A percentile compares a stretch with the other conserved stretches of the same genome.
Evolutionary conservation across 352 stramenopile species (phyloP).

Genomic region (Phytophthora meadii): DNA sequence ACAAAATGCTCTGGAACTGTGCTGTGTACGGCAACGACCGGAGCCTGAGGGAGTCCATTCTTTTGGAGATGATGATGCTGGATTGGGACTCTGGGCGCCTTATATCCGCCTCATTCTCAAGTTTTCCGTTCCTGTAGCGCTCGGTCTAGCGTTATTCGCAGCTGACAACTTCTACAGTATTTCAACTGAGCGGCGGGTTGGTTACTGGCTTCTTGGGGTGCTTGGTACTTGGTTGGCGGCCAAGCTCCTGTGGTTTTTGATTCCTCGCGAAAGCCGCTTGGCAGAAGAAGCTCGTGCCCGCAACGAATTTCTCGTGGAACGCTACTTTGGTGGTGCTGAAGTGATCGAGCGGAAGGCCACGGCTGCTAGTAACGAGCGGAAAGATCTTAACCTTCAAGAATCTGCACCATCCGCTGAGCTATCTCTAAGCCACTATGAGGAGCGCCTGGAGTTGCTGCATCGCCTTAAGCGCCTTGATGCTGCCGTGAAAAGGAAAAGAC

Average conservation of each 20-base stretch:
- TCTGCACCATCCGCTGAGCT: slow-evolving; percentile 11
- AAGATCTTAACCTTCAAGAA: slow-evolving; percentile 14
- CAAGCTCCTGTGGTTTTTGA: slow-evolving; percentile 47
- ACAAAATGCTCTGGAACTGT: slow-evolving; percentile 53
- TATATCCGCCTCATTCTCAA: slow-evolving; percentile 43
- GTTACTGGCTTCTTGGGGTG: slow-evolving; percentile 44
- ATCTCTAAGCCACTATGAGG: slow-evolving; percentile 36
- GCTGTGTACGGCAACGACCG: slow-evolving; percentile 47
- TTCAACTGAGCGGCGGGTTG: slow-evolving; percentile 40
- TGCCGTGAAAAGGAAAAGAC: slow-evolving; percentile 31
- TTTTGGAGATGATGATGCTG: slow-evolving; percentile 9
- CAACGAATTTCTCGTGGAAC: slow-evolving; percentile 51
- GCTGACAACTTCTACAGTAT: slow-evolving; percentile 32
- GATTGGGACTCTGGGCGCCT: slow-evolving; percentile 38
- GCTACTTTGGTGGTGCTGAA: slow-evolving; percentile 49
- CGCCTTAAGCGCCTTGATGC: slow-evolving; percentile 52
- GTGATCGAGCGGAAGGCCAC: slow-evolving; percentile 1
- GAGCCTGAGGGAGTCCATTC: slow-evolving; percentile 33
- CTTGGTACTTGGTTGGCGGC: slow-evolving; percentile 36
- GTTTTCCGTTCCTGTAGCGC: slow-evolving; percentile 33
- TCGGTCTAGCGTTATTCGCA: slow-evolving; percentile 46
- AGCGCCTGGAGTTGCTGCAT: slow-evolving; percentile 42
- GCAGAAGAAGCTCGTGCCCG: slow-evolving; percentile 36
- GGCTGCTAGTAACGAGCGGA: background rate
- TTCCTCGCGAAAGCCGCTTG: slow-evolving; percentile 36